phyloP scores from a whole-genome alignment of 2,329 filamentous ascomycete species.

The Mariannaea elegans region DNA sequence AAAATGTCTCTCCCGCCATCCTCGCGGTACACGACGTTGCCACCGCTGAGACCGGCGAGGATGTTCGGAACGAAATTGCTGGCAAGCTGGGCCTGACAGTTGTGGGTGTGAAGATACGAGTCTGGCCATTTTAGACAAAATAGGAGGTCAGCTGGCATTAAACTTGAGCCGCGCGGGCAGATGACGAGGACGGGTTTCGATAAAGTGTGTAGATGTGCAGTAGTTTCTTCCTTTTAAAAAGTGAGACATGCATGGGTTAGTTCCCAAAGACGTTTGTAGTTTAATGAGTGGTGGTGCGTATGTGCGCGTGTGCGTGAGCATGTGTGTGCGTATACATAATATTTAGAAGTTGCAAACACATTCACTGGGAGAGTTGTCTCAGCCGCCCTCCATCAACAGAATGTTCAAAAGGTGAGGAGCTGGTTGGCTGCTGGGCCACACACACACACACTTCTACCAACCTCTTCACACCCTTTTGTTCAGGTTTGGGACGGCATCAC shows the following conservation, averaged over 20 bases:
- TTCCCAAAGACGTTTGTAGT: neutral
- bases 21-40: constrained; percentile 22
- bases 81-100: constrained; percentile 3
- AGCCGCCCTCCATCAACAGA: constrained; percentile 4
- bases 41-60: neutral
- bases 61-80: neutral
- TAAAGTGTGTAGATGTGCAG: constrained; percentile 4
- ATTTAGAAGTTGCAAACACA: constrained; percentile 8
- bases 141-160: constrained; percentile 17
- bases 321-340: too few species aligned
- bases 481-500: neutral
- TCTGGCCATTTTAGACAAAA: neutral
- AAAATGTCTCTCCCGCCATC: constrained; percentile 11
- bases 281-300: too few species aligned
- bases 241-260: constrained; percentile 12
- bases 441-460: neutral
- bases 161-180: constrained; percentile 7
- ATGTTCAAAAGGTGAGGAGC: neutral
- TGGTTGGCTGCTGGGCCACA: constrained; percentile 15
- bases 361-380: constrained; percentile 4
- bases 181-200: neutral
- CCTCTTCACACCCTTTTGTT: neutral
- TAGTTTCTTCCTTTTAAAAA: neutral
- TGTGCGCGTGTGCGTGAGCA: too few species aligned
- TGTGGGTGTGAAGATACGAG: neutral